Evolutionary conservation across 2,329 filamentous ascomycete species (phyloP).

Genomic region (Tolypocladium ovalisporum): DNA sequence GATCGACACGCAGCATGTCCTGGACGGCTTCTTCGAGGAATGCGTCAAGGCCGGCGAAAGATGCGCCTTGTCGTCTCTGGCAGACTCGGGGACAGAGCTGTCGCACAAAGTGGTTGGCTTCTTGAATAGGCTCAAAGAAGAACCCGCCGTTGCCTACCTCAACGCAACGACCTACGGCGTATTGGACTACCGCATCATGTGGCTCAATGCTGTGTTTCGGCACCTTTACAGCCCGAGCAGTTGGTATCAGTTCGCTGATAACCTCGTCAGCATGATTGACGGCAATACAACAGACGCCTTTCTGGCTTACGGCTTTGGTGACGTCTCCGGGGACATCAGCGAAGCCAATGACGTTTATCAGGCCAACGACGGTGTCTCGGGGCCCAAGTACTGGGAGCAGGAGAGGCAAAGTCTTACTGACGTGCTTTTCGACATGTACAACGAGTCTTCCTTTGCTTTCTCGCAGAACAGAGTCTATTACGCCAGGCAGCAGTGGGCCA

Average conservation of each 20-base stretch:
- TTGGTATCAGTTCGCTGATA: constrained; percentile 24
- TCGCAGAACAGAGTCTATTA: constrained; percentile 18
- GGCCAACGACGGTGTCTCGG: constrained; percentile 16
- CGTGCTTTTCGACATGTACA: constrained; percentile 19
- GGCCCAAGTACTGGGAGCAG: constrained; percentile 18
- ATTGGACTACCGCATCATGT: constrained; percentile 23
- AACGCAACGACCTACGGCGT: constrained; percentile 27
- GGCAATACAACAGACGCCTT: constrained; percentile 29
- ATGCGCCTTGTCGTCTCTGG: constrained; percentile 29
- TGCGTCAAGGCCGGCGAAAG: constrained; percentile 30
- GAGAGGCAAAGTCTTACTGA: constrained; percentile 20
- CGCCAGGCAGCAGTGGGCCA: constrained; percentile 17
- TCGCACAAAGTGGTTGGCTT: constrained; percentile 19
- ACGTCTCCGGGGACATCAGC: constrained; percentile 6
- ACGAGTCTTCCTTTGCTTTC: constrained; percentile 18
- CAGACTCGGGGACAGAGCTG: constrained; percentile 23
- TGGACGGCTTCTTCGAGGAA: constrained; percentile 22
- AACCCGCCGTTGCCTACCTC: constrained; percentile 31
- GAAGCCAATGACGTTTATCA: constrained; percentile 15
- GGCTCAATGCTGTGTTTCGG: constrained; percentile 25
- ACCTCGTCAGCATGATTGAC: constrained; percentile 20
- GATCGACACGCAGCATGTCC: constrained; percentile 16
- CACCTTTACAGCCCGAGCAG: constrained; percentile 24
- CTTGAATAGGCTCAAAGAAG: constrained; percentile 19
- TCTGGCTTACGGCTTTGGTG: constrained; percentile 17